Base-by-base conservation (phyloP, 2,329 filamentous ascomycete species). In the Pseudovirgaria hyperparasitica region DNA sequence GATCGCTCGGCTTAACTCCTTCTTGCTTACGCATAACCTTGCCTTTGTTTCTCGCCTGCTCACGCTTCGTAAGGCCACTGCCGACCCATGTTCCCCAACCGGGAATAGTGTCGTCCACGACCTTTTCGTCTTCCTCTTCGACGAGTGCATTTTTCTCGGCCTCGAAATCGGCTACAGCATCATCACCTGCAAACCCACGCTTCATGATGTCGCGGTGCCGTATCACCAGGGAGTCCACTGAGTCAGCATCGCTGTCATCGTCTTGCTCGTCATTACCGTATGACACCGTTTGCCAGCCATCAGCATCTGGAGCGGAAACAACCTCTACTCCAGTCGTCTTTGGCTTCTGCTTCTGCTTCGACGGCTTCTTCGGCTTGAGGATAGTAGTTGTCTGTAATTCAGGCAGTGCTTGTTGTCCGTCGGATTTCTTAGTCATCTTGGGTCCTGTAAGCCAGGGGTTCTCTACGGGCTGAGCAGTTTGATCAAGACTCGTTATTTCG, bases 11-110 rank as follows among this genome's bases (percentile, higher is more conserved):
- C 53, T 82, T 79, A 38, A 92, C 65, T 19, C 84, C 86, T 34
- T 82, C 70, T 9, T 72, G 57, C 46, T 73, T 79, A 17, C 63
- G 73, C 28, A 57, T 54, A 3, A 82, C 54, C 11, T 70, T 51
- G 29, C 58, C 52, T 16, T 48, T 45, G 32, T 52, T 46, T 17
- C 48, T 41, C 43, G 78, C 74, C 40, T 67, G 58, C 46, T 72
- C 72, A 53, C 72, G 66, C 40, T 72, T 76, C 52, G 72, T 78
- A 36, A 94, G 64, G 11, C 86, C 87, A 10, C 80, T 74, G 35
- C 90, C 90, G 5, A 80, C 70, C 90, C 90, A 94, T 44, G 67
- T 76, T 38, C 90, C 90, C 90, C 90, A 98, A 23, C 90, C 90
- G 1, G 85, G 85, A 5, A 98, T 66, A n/a, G 81, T 80, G 38